Evolutionary conservation across 2,329 filamentous ascomycete genomes (phyloP).

Genomic region (Emydomyces testavorans): DNA sequence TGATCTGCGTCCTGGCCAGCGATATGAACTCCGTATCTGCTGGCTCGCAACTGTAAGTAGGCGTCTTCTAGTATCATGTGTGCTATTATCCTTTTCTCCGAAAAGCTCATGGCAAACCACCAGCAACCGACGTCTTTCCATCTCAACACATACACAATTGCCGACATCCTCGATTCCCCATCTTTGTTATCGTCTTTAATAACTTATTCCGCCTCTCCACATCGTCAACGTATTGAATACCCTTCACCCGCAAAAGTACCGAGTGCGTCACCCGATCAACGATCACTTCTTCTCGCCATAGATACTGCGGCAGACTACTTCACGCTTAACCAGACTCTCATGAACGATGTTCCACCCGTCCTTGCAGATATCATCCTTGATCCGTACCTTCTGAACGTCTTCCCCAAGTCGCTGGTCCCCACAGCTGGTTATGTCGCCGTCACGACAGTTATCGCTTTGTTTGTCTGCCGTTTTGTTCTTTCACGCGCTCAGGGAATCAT

Average conservation of each 20-base stretch:
- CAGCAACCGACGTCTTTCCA: constrained; percentile 80
- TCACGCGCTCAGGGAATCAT: background rate
- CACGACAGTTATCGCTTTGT: constrained; percentile 46
- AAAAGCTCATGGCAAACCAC: background rate
- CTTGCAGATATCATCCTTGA: constrained; percentile 74
- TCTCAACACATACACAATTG: constrained; percentile 53
- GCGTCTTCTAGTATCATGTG: background rate
- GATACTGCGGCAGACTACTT: constrained; percentile 75
- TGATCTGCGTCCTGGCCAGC: constrained; percentile 54
- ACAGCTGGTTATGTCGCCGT: constrained; percentile 57
- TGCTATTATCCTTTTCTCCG: background rate
- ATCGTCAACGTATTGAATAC: background rate
- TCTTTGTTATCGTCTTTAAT: constrained; percentile 48
- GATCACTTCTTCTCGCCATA: constrained; percentile 61
- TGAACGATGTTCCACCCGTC: constrained; percentile 62
- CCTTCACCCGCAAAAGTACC: background rate
- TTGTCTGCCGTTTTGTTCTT: constrained; percentile 39
- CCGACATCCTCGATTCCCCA: constrained; percentile 50
- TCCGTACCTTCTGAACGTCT: constrained; percentile 65
- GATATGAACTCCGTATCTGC: constrained; percentile 86
- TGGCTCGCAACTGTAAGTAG: constrained; percentile 76
- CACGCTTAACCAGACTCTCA: constrained; percentile 59
- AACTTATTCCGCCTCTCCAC: background rate
- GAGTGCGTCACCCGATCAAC: constrained; percentile 22
- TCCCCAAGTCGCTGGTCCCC: constrained; percentile 66